Conservation (phyloP, 2,329 filamentous ascomycete species). For the Hymenoscyphus scutula region DNA sequence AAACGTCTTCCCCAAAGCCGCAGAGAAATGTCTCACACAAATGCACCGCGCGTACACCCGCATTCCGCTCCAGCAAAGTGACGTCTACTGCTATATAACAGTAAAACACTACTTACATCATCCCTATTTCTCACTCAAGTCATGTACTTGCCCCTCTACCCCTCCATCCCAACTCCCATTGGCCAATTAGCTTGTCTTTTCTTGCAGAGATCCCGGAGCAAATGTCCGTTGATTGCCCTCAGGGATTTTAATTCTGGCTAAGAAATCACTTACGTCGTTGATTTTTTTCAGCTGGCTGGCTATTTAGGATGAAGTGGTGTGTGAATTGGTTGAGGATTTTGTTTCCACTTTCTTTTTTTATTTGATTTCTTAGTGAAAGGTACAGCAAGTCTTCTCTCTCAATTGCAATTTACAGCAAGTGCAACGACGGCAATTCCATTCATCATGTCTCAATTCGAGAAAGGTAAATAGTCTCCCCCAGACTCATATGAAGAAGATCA, state of each 20-base stretch:
- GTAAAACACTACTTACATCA: neutral
- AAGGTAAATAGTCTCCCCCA: slow-evolving; percentile 26
- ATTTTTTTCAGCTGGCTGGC: neutral
- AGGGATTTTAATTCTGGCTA: neutral
- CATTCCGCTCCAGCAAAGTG: neutral
- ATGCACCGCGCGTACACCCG: neutral
- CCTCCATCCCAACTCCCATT: neutral
- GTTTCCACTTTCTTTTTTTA: slow-evolving; percentile 17
- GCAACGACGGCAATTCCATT: neutral
- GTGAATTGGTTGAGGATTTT: slow-evolving; percentile 30
- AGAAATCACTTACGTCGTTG: slow-evolving; percentile 7
- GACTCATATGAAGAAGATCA: neutral
- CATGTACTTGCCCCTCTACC: neutral
- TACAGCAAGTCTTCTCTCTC: too few species aligned
- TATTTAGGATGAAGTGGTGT: slow-evolving; percentile 27
- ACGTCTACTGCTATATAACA: neutral
- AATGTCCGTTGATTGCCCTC: slow-evolving; percentile 1
- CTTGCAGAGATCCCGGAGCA: too few species aligned
- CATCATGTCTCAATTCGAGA: slow-evolving; percentile 34
- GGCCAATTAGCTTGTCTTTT: neutral
- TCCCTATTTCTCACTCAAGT: neutral
- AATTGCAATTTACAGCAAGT: neutral
- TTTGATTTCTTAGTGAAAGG: neutral
- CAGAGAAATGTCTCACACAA: too few species aligned
- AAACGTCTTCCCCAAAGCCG: too few species aligned